Conservation (phyloP, 441 rosid species). For the Euphorbia neoarborescens region DNA sequence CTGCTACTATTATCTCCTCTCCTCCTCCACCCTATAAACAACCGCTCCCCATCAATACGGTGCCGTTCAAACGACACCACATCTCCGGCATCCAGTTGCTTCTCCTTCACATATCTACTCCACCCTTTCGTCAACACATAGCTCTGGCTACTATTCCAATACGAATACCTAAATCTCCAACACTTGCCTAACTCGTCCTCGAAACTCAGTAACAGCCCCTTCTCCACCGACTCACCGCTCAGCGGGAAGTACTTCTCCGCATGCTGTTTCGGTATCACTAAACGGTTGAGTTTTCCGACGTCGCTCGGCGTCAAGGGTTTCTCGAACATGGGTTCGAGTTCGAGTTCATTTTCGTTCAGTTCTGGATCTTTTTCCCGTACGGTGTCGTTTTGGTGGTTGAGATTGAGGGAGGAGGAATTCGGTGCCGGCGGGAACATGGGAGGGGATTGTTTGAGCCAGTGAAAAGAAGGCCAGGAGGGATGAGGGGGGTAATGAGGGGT, state of each 20-base stretch:
- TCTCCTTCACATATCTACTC: conserved; percentile 93
- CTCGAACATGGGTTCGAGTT: conserved; percentile 55
- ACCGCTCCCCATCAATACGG: conserved; percentile 40
- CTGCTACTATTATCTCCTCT: conserved; percentile 24
- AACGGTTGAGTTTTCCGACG: conserved; percentile 94
- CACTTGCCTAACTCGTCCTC: conserved; percentile 85
- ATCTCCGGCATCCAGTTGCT: conserved; percentile 85
- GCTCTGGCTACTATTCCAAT: conserved; percentile 96
- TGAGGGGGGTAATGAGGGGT: neutral
- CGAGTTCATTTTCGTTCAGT: neutral
- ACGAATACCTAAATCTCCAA: conserved; percentile 90
- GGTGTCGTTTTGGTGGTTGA: conserved; percentile 31
- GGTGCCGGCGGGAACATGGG: conserved; percentile 24
- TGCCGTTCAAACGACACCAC: conserved; percentile 67
- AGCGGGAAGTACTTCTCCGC: conserved; percentile 88
- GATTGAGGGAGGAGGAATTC: conserved; percentile 31
- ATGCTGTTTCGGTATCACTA: conserved; percentile 88
- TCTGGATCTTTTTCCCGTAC: conserved; percentile 3
- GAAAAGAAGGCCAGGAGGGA: conserved; percentile 24
- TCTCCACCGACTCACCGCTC: conserved; percentile 48
- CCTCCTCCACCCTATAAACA: conserved; percentile 80
- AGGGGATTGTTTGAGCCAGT: conserved; percentile 12
- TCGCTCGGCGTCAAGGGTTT: conserved; percentile 87
- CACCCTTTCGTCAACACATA: conserved; percentile 93
- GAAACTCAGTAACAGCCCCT: conserved; percentile 59